Base-by-base conservation (phyloP, 306 rosid species). In the Cicer cuneatum region DNA sequence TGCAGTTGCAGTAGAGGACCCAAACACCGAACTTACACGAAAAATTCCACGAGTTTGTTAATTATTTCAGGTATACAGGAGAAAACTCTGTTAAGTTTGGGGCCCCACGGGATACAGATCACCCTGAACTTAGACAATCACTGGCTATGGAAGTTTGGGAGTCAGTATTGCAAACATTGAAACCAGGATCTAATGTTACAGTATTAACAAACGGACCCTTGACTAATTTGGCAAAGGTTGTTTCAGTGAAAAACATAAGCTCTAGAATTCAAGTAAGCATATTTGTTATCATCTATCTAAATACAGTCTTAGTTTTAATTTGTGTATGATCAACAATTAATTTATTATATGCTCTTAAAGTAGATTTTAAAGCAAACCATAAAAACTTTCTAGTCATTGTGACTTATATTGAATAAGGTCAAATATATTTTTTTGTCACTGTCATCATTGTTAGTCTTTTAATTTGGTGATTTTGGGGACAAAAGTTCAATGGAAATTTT, bases 171-270 rank as follows among this genome's bases (percentile, higher is more conserved):
- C 80, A 77, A 79, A 67, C 81, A 84, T 51, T 80, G 71, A 76
- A 90, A 29, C 79, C 89, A 48, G 83, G 79, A 37, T 77, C 92
- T 14, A 87, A 90, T 86, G 72, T 94, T 77, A 86, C 96, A 9
- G 83, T 94, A 39, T 85, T 94, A 45, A 89, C 96, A 59, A 92
- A 89, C 78, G 99, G 99, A 43, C 99, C 99, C 52, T 83, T 94
- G 83, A 94, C 99, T 76, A 90, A 80, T 85, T 83, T 94, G 73
- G 97, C 97, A 35, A 92, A 86, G 83, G 83, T 84, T 71, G 62
- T 84, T 8, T 81, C 88, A 0, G 2, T 60, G 47, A 85, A 81
- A 57, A 82, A 85, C 10, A 75, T 86, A 2, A 78, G 74, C 86
- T 88, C 92, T 71, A 73, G 77, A 63, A 89, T 94, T 74, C 86